Conservation (phyloP, 164 flowering plant genomes). For the Buxus sempervirens region DNA sequence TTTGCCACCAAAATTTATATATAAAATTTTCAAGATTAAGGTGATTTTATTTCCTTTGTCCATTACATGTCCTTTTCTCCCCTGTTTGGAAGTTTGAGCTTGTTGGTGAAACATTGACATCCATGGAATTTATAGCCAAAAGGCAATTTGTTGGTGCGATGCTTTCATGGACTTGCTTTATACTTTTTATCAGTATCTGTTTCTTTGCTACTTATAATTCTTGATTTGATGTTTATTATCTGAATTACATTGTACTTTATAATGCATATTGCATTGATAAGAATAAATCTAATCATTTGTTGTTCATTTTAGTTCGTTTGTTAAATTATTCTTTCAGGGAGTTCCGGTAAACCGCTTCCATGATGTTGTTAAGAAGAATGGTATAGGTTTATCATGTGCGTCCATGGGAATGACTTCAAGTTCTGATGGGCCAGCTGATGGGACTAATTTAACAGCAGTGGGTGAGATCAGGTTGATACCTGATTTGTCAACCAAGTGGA, state of each 20-base stretch:
- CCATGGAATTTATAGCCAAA: neutral
- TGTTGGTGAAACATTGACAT: neutral
- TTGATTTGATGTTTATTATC: neutral
- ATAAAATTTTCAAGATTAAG: too few species aligned
- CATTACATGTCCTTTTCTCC: too few species aligned
- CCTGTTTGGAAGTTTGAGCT: too few species aligned
- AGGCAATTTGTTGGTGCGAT: neutral
- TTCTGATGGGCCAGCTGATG: slow-evolving; percentile 78
- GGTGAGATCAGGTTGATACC: slow-evolving; percentile 94
- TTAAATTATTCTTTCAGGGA: slow-evolving; percentile 45
- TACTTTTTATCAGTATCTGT: too few species aligned
- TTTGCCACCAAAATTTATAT: too few species aligned
- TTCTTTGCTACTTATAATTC: neutral
- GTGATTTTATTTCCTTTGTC: too few species aligned
- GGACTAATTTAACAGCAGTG: slow-evolving; percentile 64
- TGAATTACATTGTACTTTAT: neutral
- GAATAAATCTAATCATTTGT: neutral
- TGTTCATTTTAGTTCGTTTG: neutral
- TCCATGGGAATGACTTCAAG: slow-evolving; percentile 79
- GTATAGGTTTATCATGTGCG: slow-evolving; percentile 82
- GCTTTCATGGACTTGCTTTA: neutral
- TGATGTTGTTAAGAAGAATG: slow-evolving; percentile 49
- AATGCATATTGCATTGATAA: too few species aligned
- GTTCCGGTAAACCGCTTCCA: slow-evolving; percentile 72
- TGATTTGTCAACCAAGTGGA: slow-evolving; percentile 67